These are phyloP conservation scores for Aureobasidium sp. DNA, from an alignment of 2,329 filamentous ascomycete species.

Conservation along the genomic window DNA sequence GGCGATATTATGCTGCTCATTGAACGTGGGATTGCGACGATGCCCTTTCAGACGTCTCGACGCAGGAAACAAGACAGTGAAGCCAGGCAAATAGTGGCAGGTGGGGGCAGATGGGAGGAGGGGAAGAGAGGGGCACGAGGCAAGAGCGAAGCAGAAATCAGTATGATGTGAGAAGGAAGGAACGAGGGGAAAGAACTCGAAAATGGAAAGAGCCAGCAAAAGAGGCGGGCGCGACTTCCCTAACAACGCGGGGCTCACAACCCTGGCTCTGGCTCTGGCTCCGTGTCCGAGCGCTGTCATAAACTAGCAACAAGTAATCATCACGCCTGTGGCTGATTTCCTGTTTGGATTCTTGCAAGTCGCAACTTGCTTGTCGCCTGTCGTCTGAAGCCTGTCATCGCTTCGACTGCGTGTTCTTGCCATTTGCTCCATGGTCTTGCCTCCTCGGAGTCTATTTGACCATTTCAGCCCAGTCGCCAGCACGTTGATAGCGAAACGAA, in stretches of 20 bases:
- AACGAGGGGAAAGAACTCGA: slow-evolving; percentile 20
- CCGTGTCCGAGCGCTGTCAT: slow-evolving; percentile 7
- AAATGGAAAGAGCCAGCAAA: slow-evolving; percentile 7
- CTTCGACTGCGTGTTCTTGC: background rate
- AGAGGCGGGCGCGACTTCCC: background rate
- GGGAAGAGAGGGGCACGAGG: slow-evolving; percentile 12
- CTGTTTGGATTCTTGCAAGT: slow-evolving; percentile 16
- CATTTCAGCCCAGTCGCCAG: slow-evolving; percentile 5
- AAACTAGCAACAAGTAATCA: slow-evolving; percentile 5
- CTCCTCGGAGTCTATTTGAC: background rate
- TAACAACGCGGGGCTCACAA: slow-evolving; percentile 1
- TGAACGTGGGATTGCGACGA: slow-evolving; percentile 17
- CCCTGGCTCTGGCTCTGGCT: background rate
- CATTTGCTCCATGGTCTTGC: background rate
- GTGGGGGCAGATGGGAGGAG: slow-evolving; percentile 16
- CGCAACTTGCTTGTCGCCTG: background rate
- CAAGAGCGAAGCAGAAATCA: slow-evolving; percentile 11
- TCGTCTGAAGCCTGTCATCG: background rate
- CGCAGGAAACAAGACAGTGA: background rate
- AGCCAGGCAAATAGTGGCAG: background rate
- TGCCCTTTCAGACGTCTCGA: slow-evolving; percentile 14
- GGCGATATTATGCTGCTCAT: slow-evolving; percentile 21
- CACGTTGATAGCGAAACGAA: slow-evolving; percentile 13
- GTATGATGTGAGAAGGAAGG: slow-evolving; percentile 23
- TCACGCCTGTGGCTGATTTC: slow-evolving; percentile 12